Evolutionary conservation across 2,329 filamentous ascomycete genomes (phyloP).

Genomic region (Corniculantispora saksenae): DNA sequence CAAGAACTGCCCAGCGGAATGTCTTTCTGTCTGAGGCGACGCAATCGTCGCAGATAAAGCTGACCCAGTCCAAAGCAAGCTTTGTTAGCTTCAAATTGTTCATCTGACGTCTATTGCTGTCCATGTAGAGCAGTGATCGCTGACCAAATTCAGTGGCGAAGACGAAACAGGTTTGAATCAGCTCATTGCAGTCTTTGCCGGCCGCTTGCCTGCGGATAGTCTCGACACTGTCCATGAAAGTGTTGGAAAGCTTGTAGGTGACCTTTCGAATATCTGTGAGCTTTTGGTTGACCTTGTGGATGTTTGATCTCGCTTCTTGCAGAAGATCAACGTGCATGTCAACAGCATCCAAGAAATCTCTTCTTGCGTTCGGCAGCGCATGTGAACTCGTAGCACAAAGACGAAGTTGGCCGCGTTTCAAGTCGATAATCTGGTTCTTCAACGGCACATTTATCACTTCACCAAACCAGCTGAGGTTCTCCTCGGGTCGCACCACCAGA

Average conservation of each 20-base stretch:
- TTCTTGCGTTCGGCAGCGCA: conserved; percentile 74
- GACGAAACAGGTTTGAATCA: conserved; percentile 96
- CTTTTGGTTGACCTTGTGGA: conserved; percentile 87
- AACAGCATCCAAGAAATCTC: conserved; percentile 73
- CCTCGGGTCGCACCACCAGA: conserved; percentile 80
- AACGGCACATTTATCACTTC: conserved; percentile 70
- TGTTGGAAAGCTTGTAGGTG: conserved; percentile 93
- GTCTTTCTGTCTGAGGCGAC: conserved; percentile 91
- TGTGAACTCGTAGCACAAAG: conserved; percentile 88
- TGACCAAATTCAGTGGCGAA: conserved; percentile 99
- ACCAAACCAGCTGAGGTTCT: conserved; percentile 78
- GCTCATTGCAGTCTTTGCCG: conserved; percentile 85
- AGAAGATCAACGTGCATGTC: conserved; percentile 85
- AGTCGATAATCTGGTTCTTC: conserved; percentile 76
- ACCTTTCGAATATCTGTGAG: conserved; percentile 94
- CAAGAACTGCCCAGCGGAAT: conserved; percentile 94
- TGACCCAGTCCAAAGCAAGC: conserved; percentile 93
- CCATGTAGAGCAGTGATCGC: conserved; percentile 91
- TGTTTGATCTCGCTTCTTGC: conserved; percentile 88
- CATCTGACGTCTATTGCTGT: conserved; percentile 92
- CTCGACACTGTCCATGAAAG: conserved; percentile 98
- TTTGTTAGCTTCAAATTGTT: conserved; percentile 95
- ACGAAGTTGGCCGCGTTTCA: conserved; percentile 83
- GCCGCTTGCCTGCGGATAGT: conserved; percentile 84
- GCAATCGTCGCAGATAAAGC: conserved; percentile 97